Conservation (phyloP, 2,329 filamentous ascomycete species). For the Hypoxylon rubiginosum region DNA sequence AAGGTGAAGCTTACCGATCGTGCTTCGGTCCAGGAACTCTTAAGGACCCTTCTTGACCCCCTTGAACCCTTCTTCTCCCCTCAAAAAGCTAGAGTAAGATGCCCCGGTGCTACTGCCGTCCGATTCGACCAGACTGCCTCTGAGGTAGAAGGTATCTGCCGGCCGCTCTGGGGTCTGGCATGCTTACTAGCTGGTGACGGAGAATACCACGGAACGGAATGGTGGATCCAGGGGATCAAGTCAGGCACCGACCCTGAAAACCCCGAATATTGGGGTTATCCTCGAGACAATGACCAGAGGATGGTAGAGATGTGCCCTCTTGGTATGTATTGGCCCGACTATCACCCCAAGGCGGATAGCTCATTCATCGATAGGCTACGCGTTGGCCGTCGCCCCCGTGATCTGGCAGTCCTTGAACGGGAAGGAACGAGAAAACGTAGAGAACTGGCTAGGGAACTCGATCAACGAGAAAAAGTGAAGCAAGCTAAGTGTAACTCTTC, state of each 20-base stretch:
- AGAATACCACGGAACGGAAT: constrained; percentile 72
- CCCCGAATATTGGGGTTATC: constrained; percentile 82
- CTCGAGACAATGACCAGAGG: constrained; percentile 81
- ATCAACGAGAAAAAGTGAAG: constrained; percentile 81
- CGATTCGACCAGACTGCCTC: constrained; percentile 83
- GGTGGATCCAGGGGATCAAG: constrained; percentile 78
- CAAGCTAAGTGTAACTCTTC: constrained; percentile 51
- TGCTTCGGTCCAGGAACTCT: constrained; percentile 70
- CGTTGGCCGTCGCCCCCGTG: constrained; percentile 75
- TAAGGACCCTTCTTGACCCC: constrained; percentile 76
- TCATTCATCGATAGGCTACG: constrained; percentile 64
- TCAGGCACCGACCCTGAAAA: constrained; percentile 78
- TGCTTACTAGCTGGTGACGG: constrained; percentile 77
- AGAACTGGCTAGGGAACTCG: constrained; percentile 78
- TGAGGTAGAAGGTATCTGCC: constrained; percentile 81
- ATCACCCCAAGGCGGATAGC: not conserved
- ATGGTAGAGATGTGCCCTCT: constrained; percentile 90
- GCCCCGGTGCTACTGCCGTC: constrained; percentile 78
- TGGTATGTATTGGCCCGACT: constrained; percentile 55
- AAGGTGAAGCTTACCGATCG: constrained; percentile 64
- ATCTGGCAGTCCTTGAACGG: constrained; percentile 76
- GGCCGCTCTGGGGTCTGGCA: constrained; percentile 81
- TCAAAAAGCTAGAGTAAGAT: constrained; percentile 72
- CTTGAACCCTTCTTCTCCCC: constrained; percentile 80
- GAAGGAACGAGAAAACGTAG: constrained; percentile 74